Evolutionary conservation across 352 stramenopile genomes (phyloP).

Genomic region (Pythium phragmitis): DNA sequence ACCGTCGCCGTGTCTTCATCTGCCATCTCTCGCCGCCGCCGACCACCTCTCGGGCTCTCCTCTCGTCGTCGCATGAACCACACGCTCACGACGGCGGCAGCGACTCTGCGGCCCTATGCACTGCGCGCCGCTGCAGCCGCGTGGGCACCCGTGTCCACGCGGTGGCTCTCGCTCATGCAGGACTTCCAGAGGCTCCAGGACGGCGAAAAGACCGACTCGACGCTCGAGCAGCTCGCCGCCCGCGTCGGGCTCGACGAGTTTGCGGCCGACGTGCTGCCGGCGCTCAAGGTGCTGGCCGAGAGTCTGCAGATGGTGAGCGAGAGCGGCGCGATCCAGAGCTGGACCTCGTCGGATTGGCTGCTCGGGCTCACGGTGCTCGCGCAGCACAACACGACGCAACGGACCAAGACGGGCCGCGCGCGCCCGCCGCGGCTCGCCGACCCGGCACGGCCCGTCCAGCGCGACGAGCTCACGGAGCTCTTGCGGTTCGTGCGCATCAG

Average conservation of each 20-base stretch:
- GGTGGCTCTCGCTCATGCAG: slow-evolving; percentile 17
- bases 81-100: slow-evolving; percentile 3
- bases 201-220: not conserved
- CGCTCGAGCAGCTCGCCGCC: slow-evolving; percentile 15
- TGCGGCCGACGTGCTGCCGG: slow-evolving; percentile 61
- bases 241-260: slow-evolving; percentile 35
- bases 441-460: not conserved
- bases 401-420: slow-evolving; percentile 10
- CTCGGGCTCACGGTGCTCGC: slow-evolving; percentile 75
- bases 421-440: slow-evolving; percentile 17
- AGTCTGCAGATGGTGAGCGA: slow-evolving; percentile 58
- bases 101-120: slow-evolving; percentile 7
- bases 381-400: slow-evolving; percentile 61
- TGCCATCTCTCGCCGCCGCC: not conserved
- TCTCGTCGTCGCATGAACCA: slow-evolving; percentile 7
- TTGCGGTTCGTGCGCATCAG: slow-evolving; percentile 60
- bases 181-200: slow-evolving; percentile 5
- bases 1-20: not conserved
- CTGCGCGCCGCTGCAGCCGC: slow-evolving; percentile 4
- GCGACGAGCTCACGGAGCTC: slow-evolving; percentile 24
- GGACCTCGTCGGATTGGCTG: slow-evolving; percentile 79
- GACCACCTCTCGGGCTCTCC: not conserved
- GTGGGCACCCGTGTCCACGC: slow-evolving; percentile 1
- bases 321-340: slow-evolving; percentile 62
- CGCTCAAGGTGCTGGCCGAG: slow-evolving; percentile 75